Evolutionary conservation across 192 early-diverging fungal species (phyloP), one percentile per base, ranked within the genome.

Genomic region (Coemansia sp.): DNA sequence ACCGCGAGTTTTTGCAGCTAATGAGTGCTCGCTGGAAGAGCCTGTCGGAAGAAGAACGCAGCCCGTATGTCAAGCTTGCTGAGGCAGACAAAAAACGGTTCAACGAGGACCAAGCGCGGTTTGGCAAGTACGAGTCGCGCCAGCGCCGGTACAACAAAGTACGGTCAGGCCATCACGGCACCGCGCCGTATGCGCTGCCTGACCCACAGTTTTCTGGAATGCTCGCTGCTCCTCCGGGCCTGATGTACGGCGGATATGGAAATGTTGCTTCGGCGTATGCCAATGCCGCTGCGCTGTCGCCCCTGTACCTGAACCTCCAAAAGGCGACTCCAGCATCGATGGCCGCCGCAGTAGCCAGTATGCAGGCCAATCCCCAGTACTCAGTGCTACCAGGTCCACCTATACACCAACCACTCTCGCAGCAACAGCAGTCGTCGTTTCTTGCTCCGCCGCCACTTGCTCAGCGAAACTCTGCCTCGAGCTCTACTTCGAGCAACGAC

Each of bases 1-100:
- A 83, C 74, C 77, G 77, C 59, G 77, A 73, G 57, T 83, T 83
- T 67, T 38, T 83, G 41, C 77, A 72, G 64, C 65, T 83, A 56
- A 83, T 83, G 82, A 80, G 77, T 50, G 61, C 72, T 4, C 69
- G 74, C 16, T 83, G 82, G 82, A 80, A 80, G 49, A 35, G 23
- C n/a, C 64, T 83, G 68, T 38, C 74, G 6, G 74, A 77, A 11
- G 63, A 65, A 10, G 71, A 76, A 23, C 77, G 77, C 48, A 57
- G 62, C 21, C 82, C 82, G 0, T 83, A 74, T 54, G 29, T 72
- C 23, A 57, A 50, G 14, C 67, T 77, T 7, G 82, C 82, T 39
- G 70, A 78, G 35, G 68, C 59, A 48, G 82, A 83, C 73, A 75
- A 79, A 31, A 70, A 65, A 54, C 74, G 82, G 26, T 83, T 71